Base-by-base conservation (phyloP, 768 basidiomycete genomes). In the Trametes cinnabarina region DNA sequence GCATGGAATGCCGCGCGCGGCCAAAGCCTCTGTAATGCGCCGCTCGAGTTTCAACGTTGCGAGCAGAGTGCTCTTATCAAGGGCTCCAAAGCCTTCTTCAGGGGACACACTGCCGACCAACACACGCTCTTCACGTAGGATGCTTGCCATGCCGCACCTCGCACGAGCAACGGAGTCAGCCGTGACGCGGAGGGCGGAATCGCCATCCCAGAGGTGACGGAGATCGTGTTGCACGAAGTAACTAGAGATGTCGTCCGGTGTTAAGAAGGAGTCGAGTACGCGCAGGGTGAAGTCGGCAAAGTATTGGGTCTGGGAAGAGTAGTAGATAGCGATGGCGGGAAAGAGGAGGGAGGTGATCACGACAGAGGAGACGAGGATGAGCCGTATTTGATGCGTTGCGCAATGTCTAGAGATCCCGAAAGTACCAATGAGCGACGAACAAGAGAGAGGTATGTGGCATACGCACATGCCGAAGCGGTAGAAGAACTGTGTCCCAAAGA, bases 271-370 rank as follows among this genome's bases (percentile, higher is more conserved):
- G 65, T 87, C 82, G 55, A 91, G 78, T n/a, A 88, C 79, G 47
- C 76, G 77, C 26, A 79, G 76, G 17, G 79, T 72, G 76, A 80
- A 60, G 79, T 84, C 64, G 78, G 79, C 49, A 78, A 87, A 71
- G 54, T 72, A 72, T 43, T 82, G 82, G 0, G 84, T 82, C 57
- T 85, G 82, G 0, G 90, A 85, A 1, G 89, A 87, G 22, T 85
- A 85, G 70, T 94, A 93, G 56, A 90, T 80, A 48, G 90, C 84
- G 49, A 95, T 81, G 19, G 93, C 93, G n/a, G 93, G 93, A 64
- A 92, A 94, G 68, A 93, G 90, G 54, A 95, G 82, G 17, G 88
- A 88, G 54, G 92, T 89, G 68, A 94, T 94, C 62, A 94, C 92
- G 57, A 93, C 82, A 49, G 88, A 84, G 20, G 90, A 94, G 60